phyloP scores from a whole-genome alignment of 805 yeast genomes.

The Lipomyces starkeyi region DNA sequence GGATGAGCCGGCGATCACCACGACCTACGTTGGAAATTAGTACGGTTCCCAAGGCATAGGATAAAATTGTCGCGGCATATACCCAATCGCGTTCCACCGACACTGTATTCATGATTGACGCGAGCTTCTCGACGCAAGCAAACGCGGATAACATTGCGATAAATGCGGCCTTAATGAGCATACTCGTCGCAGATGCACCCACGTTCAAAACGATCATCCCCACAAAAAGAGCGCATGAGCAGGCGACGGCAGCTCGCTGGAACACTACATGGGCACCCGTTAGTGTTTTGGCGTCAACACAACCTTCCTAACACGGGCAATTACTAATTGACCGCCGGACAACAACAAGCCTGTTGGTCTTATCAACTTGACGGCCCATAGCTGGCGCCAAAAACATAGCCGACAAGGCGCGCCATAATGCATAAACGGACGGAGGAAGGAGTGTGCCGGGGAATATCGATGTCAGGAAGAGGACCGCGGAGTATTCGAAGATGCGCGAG shows the following conservation, averaged over 20 bases:
- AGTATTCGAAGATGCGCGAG: constrained; percentile 50
- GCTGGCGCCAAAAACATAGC: constrained; percentile 43
- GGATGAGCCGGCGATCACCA: constrained; percentile 46
- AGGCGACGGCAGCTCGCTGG: constrained; percentile 45
- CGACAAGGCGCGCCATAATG: constrained; percentile 44
- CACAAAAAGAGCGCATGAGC: constrained; percentile 41
- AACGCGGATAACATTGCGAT: constrained; percentile 40
- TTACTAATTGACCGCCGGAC: constrained; percentile 46
- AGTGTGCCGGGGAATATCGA: constrained; percentile 47
- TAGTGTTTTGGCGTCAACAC: neutral
- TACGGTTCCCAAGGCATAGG: constrained; percentile 40
- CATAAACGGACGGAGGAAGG: constrained; percentile 48
- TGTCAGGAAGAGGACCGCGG: constrained; percentile 48
- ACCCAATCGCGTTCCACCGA: constrained; percentile 52
- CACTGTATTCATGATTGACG: constrained; percentile 48
- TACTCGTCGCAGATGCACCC: constrained; percentile 6
- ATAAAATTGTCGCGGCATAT: neutral
- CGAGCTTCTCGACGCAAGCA: constrained; percentile 48
- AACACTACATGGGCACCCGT: constrained; percentile 23
- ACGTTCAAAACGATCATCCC: constrained; percentile 30
- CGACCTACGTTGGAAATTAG: constrained; percentile 34
- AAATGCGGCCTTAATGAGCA: constrained; percentile 22
- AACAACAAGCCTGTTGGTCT: constrained; percentile 43
- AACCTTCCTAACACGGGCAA: neutral
- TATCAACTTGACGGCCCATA: constrained; percentile 46